phyloP scores from a whole-genome alignment of 768 basidiomycete species.

The Tephrocybe sp. region DNA sequence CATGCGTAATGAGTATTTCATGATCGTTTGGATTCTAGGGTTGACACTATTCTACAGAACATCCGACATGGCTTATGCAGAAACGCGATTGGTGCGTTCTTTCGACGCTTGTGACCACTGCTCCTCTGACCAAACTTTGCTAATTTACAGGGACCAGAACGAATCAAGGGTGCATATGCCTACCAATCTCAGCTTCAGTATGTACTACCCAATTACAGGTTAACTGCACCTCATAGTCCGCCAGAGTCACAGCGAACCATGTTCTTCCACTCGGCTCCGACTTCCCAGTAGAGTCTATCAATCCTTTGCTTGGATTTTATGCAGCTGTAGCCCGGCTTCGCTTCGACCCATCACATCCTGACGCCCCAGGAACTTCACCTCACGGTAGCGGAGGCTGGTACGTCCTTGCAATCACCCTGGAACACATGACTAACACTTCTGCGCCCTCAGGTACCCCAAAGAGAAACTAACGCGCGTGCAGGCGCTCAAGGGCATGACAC shows the following conservation, averaged over 20 bases:
- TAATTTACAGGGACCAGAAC: constrained; percentile 47
- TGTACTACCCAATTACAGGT: background rate
- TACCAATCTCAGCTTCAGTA: constrained; percentile 79
- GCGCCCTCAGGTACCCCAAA: constrained; percentile 61
- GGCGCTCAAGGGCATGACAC: constrained; percentile 88
- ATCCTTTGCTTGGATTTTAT: constrained; percentile 88
- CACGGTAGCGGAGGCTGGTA: constrained; percentile 86
- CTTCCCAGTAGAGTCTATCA: constrained; percentile 91
- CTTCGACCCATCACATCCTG: constrained; percentile 17
- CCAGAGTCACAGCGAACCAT: constrained; percentile 50
- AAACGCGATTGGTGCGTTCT: constrained; percentile 63
- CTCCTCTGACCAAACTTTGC: background rate
- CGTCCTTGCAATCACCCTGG: constrained; percentile 17
- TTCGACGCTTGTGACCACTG: background rate
- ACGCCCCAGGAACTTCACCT: constrained; percentile 71
- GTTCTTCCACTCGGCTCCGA: constrained; percentile 86
- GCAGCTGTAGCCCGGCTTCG: constrained; percentile 77
- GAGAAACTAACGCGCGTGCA: constrained; percentile 79
- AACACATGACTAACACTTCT: background rate
- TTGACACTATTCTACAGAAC: constrained; percentile 44
- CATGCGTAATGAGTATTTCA: constrained; percentile 58
- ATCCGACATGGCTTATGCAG: constrained; percentile 93
- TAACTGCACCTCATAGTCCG: background rate
- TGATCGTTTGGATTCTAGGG: background rate
- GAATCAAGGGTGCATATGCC: constrained; percentile 89